These are phyloP conservation scores for Metarhizium anisopliae DNA, from an alignment of 2,329 filamentous ascomycete species.

Conservation along the genomic window DNA sequence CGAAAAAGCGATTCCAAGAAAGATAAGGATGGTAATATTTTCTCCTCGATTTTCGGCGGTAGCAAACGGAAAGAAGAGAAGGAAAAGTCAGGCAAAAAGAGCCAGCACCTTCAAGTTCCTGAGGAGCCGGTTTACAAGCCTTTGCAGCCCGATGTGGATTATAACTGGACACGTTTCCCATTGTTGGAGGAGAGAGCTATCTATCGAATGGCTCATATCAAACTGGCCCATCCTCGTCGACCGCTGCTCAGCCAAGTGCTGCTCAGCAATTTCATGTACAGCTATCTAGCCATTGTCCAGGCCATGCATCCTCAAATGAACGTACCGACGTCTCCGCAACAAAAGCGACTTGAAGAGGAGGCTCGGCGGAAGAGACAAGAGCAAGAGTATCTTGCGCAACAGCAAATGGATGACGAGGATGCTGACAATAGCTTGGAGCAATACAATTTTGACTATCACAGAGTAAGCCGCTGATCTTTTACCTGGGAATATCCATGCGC, in stretches of 20 bases:
- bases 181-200: constrained; percentile 95
- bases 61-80: constrained; percentile 79
- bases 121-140: constrained; percentile 67
- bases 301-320: constrained; percentile 97
- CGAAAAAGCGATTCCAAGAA: constrained; percentile 76
- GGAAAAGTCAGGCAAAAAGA: constrained; percentile 66
- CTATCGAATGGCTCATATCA: constrained; percentile 97
- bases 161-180: constrained; percentile 91
- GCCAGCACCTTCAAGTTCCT: constrained; percentile 63
- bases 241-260: constrained; percentile 90
- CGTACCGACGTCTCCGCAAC: constrained; percentile 74
- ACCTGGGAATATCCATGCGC: not conserved
- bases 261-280: constrained; percentile 99
- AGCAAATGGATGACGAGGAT: constrained; percentile 34
- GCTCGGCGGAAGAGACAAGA: constrained; percentile 40
- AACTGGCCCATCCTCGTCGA: constrained; percentile 91
- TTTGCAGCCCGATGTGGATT: constrained; percentile 81
- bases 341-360: constrained; percentile 51
- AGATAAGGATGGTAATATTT: constrained; percentile 87
- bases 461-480: constrained; percentile 27
- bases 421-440: constrained; percentile 40
- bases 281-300: constrained; percentile 95
- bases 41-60: constrained; percentile 86
- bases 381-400: constrained; percentile 38
- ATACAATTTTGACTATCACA: constrained; percentile 45